Evolutionary conservation across 2,329 filamentous ascomycete genomes (phyloP), one percentile per base, ranked within the genome.

Genomic region (Trichoderma asperellum): DNA sequence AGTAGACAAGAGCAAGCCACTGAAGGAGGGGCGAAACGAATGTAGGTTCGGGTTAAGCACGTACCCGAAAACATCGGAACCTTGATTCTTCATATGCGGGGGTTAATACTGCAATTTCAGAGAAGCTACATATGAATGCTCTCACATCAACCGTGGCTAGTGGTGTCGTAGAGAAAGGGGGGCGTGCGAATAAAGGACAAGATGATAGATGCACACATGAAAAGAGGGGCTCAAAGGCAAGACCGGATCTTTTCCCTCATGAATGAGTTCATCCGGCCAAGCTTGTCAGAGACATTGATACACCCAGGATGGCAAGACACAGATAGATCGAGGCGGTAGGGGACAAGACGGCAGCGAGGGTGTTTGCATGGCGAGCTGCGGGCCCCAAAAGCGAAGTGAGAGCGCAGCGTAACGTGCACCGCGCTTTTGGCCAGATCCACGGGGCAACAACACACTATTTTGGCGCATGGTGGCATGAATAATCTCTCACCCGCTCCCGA

Each of bases 281-380:
- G 40, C 49, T 32, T 27, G 58, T 24, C 16, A 58, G 29, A 47
- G 47, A 56, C 34, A 24, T 16, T 21, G 47, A 5, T 43, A n/a
- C n/a, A 24, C 21, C 35, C 35, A 47, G 7, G 34, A 47, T 62
- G 62, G 62, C 67, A 68, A 62, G 64, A 62, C 56, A 53, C 52
- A 43, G 21, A 55, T 18, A 43, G 29, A 57, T 63, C 62, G 58
- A 62, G 62, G 49, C 65, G 59, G 65, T 40, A 57, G 40, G 68
- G 67, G 60, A 68, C 63, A 56, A 66, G 55, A 59, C 65, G 71
- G 65, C 55, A 47, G 60, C 16, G 67, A 70, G 60, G 71, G 70
- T 68, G 62, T 70, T 71, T 64, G 71, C 70, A 70, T 70, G 59
- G 64, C 27, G 21, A 55, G 34, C 53, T 35, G 64, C 53, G 58